Conservation (phyloP, 2,329 filamentous ascomycete genomes). For the Mycosphaerella sp. region DNA sequence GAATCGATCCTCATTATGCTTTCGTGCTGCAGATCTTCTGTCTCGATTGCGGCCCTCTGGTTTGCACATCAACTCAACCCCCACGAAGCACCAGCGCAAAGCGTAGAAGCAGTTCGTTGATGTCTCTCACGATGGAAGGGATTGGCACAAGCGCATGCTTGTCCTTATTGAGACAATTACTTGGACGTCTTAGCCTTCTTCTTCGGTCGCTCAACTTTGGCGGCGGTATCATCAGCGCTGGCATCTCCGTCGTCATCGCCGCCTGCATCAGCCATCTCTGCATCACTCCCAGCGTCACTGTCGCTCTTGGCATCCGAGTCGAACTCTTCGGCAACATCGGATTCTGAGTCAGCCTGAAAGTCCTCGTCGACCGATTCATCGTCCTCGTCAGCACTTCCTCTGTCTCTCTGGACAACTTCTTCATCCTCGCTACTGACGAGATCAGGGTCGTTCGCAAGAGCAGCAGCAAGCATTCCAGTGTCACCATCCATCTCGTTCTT, state of each 20-base stretch:
- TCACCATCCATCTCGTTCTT: slow-evolving; percentile 99
- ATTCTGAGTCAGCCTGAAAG: slow-evolving; percentile 86
- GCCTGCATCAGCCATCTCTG: slow-evolving; percentile 55
- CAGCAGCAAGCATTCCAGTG: slow-evolving; percentile 63
- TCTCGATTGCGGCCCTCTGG: no score
- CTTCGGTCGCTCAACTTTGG: slow-evolving; percentile 54
- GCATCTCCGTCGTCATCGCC: slow-evolving; percentile 42
- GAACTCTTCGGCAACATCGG: slow-evolving; percentile 92
- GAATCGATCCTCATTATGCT: no score
- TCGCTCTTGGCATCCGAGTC: slow-evolving; percentile 87
- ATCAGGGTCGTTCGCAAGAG: slow-evolving; percentile 68
- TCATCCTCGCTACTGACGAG: slow-evolving; percentile 76
- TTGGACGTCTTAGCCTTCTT: slow-evolving; percentile 55
- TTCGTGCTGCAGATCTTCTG: no score
- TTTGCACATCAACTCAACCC: no score
- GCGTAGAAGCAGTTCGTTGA: no score
- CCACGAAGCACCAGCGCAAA: no score
- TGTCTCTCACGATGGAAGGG: no score
- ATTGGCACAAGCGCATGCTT: no score
- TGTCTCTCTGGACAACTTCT: slow-evolving; percentile 69
- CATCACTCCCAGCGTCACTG: slow-evolving; percentile 59
- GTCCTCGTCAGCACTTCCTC: slow-evolving; percentile 91
- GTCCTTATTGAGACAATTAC: background rate
- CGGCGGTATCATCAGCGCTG: slow-evolving; percentile 47
- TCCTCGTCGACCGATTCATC: slow-evolving; percentile 94